These are phyloP conservation scores for Harringtonia lauricola DNA, from an alignment of 2,329 filamentous ascomycete genomes.

Conservation along the genomic window DNA sequence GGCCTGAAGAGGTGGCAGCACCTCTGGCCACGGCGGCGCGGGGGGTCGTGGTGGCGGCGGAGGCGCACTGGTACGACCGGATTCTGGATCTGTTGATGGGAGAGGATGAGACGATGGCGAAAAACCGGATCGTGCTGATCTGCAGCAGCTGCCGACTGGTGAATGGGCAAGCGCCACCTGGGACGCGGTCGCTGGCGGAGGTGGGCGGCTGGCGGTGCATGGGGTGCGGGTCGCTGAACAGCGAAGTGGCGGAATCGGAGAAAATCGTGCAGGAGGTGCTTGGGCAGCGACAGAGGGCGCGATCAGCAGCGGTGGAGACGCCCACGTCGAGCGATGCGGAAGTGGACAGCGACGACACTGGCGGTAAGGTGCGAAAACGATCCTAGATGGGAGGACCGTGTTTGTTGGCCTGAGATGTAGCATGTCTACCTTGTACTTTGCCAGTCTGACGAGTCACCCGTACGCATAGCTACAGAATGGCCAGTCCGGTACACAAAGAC, in stretches of 20 bases:
- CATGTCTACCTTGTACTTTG: no score
- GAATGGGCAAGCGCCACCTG: conserved; percentile 91
- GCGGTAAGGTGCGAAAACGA: no score
- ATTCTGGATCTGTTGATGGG: conserved; percentile 85
- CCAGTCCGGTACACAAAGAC: background rate
- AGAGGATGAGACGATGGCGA: conserved; percentile 86
- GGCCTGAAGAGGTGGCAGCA: conserved; percentile 11
- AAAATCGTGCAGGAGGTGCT: conserved; percentile 60
- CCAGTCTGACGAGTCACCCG: no score
- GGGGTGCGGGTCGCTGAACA: conserved; percentile 73
- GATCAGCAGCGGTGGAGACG: background rate
- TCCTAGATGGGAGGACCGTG: no score
- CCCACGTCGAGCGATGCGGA: background rate
- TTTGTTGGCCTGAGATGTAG: no score
- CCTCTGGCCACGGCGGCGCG: conserved; percentile 8
- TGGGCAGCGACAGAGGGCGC: background rate
- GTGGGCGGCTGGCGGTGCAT: conserved; percentile 83
- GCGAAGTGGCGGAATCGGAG: conserved; percentile 64
- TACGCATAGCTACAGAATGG: background rate
- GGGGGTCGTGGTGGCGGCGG: conserved; percentile 18
- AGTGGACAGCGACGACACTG: background rate
- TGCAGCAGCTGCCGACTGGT: conserved; percentile 76
- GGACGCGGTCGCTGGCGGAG: conserved; percentile 64
- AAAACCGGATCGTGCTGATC: conserved; percentile 82
- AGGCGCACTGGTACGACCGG: conserved; percentile 82